Evolutionary conservation across 2,329 filamentous ascomycete genomes (phyloP).

Genomic region (Colletotrichum coccodes): DNA sequence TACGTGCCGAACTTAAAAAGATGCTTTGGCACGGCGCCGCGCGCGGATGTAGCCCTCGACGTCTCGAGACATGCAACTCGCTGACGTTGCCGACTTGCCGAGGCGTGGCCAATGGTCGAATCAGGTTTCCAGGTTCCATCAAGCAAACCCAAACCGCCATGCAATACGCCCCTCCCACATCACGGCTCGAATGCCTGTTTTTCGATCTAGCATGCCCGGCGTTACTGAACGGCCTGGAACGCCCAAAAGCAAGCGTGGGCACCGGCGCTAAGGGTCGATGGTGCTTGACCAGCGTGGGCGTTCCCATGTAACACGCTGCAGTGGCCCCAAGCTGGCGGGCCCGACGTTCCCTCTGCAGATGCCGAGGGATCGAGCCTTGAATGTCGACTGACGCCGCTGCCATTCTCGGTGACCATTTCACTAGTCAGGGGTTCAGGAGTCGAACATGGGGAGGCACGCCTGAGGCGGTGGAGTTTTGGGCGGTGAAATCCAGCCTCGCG

Average conservation of each 20-base stretch:
- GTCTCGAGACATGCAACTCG: background rate
- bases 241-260: background rate
- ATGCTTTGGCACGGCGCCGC: background rate
- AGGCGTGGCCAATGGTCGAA: background rate
- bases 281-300: background rate
- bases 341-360: background rate
- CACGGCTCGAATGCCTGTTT: background rate
- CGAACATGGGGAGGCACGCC: background rate
- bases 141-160: background rate
- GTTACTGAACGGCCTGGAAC: background rate
- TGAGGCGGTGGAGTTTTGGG: background rate
- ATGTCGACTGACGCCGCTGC: background rate
- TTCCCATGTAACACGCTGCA: background rate
- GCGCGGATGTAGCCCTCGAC: background rate
- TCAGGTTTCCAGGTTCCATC: background rate
- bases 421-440: background rate
- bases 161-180: background rate
- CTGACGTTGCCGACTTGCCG: background rate
- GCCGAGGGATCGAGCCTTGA: background rate
- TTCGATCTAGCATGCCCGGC: background rate
- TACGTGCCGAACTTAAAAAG: background rate
- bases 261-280: background rate
- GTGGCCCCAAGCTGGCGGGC: background rate
- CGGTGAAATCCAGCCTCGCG: background rate
- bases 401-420: constrained; percentile 3